Evolutionary conservation across 2,329 filamentous ascomycete species (phyloP).

Genomic region (Exophiala bonariae): DNA sequence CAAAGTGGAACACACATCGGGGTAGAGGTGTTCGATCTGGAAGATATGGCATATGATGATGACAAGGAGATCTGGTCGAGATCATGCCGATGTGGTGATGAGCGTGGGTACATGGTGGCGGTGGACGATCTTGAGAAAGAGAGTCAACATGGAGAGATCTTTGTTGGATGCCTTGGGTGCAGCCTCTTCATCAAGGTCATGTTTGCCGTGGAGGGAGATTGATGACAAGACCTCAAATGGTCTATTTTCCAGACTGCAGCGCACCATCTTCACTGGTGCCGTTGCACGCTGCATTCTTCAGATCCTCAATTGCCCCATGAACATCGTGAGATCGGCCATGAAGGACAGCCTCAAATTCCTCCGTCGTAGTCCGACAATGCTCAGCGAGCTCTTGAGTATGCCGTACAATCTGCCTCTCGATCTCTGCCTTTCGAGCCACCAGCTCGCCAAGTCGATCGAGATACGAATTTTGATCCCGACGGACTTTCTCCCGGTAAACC

Average conservation of each 20-base stretch:
- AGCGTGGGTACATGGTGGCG: slow-evolving; percentile 54
- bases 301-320: slow-evolving; percentile 9
- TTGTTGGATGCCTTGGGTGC: slow-evolving; percentile 62
- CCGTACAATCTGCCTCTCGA: slow-evolving; percentile 18
- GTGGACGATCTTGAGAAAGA: slow-evolving; percentile 56
- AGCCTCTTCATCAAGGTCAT: slow-evolving; percentile 63
- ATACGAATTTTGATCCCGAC: slow-evolving; percentile 5
- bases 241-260: neutral
- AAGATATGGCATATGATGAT: slow-evolving; percentile 51
- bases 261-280: neutral
- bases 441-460: slow-evolving; percentile 12
- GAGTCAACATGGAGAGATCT: slow-evolving; percentile 53
- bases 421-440: slow-evolving; percentile 12
- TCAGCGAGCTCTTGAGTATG: slow-evolving; percentile 15
- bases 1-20: slow-evolving; percentile 47
- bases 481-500: slow-evolving; percentile 5
- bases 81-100: slow-evolving; percentile 59
- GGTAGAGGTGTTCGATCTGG: slow-evolving; percentile 59
- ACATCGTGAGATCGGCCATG: slow-evolving; percentile 19
- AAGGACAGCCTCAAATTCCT: slow-evolving; percentile 20
- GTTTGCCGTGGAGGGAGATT: slow-evolving; percentile 53
- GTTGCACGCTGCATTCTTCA: neutral
- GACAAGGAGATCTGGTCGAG: slow-evolving; percentile 48
- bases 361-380: slow-evolving; percentile 11
- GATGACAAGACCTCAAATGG: slow-evolving; percentile 11